Conservation (phyloP, 2,329 filamentous ascomycete genomes). For the Aspergillus viridinutans region DNA sequence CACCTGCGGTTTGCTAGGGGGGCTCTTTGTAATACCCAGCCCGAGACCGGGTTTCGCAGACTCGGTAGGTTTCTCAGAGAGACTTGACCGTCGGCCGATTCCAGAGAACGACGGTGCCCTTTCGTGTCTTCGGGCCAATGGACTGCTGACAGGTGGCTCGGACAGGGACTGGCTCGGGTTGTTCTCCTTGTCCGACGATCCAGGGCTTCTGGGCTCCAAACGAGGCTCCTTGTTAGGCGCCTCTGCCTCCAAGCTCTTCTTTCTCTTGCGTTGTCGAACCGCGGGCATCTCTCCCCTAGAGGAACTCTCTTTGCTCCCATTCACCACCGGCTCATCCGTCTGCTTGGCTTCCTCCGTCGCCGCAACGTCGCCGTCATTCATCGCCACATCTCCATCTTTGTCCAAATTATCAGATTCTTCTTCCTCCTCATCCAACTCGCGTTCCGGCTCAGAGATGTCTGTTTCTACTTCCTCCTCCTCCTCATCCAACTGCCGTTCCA, state of each 20-base stretch:
- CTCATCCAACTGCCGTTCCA: slow-evolving; percentile 1
- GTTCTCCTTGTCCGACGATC: neutral
- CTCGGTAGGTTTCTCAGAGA: slow-evolving; percentile 8
- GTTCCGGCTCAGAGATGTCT: neutral
- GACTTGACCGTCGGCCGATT: slow-evolving; percentile 13
- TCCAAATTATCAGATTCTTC: neutral
- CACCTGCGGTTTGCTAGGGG: slow-evolving; percentile 14
- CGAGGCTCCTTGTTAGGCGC: slow-evolving; percentile 24
- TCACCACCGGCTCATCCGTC: neutral
- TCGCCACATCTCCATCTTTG: slow-evolving; percentile 15
- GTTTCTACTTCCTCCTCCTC: neutral
- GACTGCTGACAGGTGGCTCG: slow-evolving; percentile 9
- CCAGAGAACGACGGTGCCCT: slow-evolving; percentile 20
- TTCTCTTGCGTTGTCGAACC: slow-evolving; percentile 22
- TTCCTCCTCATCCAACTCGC: neutral
- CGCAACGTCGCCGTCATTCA: slow-evolving; percentile 8
- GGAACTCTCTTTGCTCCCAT: neutral
- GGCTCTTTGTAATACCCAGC: slow-evolving; percentile 26
- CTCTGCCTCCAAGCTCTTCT: slow-evolving; percentile 17
- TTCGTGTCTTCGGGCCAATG: slow-evolving; percentile 11
- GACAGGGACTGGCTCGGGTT: slow-evolving; percentile 1
- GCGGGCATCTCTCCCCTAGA: neutral
- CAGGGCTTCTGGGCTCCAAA: slow-evolving; percentile 10
- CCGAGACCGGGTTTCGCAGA: slow-evolving; percentile 17
- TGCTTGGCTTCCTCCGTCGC: neutral